These are phyloP conservation scores for Dorcoceras hygrometricum DNA, from an alignment of 257 asterid species.

Conservation along the genomic window DNA sequence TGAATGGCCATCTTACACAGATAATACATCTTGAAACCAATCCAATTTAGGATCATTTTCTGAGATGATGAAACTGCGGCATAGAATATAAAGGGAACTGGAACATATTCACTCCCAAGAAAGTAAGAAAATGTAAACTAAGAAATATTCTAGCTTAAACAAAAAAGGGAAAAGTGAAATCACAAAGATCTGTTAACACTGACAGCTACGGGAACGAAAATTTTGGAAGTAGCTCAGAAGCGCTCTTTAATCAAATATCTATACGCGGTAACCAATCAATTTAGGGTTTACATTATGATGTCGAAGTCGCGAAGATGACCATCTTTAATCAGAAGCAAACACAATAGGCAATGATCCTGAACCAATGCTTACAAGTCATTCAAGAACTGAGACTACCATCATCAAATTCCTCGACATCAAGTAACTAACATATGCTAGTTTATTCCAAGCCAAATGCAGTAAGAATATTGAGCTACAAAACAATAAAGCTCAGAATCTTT, in stretches of 20 bases:
- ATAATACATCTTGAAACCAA: neutral
- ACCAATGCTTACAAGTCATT: neutral
- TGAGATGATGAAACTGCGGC: neutral
- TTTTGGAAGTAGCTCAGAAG: neutral
- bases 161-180: too few species aligned
- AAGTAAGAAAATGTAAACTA: neutral
- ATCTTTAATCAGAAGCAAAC: too few species aligned
- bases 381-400: neutral
- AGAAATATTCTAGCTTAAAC: too few species aligned
- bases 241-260: too few species aligned
- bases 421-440: constrained; percentile 3
- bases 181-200: neutral
- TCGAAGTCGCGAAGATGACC: too few species aligned
- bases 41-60: neutral
- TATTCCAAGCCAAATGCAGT: neutral
- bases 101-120: neutral
- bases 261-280: too few species aligned
- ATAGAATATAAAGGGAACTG: neutral
- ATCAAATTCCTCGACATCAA: neutral
- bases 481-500: constrained; percentile 1
- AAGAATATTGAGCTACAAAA: constrained; percentile 6
- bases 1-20: neutral
- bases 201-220: neutral
- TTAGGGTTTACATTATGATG: too few species aligned
- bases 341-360: too few species aligned